A percentile compares a stretch with the other conserved stretches of the same genome.
Conservation (phyloP, 768 basidiomycete genomes). For the Mycena vitilis region DNA sequence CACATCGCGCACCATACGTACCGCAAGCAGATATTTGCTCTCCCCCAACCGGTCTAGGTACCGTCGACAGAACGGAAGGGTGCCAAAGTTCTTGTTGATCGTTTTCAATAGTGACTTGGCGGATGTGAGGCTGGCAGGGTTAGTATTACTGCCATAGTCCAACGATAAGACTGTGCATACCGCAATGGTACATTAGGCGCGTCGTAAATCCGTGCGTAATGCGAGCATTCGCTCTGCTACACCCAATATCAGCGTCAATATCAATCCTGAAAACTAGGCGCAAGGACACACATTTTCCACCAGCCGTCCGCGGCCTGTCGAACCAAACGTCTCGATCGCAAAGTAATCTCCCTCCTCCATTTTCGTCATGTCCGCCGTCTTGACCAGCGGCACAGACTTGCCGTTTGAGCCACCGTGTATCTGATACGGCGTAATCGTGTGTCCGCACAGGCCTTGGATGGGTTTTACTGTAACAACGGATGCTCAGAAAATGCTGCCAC, state of each 20-base stretch:
- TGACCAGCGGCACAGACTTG: constrained; percentile 91
- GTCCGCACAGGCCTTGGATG: constrained; percentile 94
- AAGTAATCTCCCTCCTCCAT: constrained; percentile 99
- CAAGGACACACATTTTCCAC: constrained; percentile 82
- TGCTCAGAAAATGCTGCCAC: neutral
- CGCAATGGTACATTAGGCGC: constrained; percentile 80
- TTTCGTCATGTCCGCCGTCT: constrained; percentile 89
- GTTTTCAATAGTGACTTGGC: constrained; percentile 88
- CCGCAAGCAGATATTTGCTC: constrained; percentile 92
- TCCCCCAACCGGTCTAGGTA: constrained; percentile 97
- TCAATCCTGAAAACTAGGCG: no score
- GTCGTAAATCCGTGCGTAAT: constrained; percentile 84
- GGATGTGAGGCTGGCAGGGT: constrained; percentile 70
- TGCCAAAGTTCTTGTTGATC: constrained; percentile 94
- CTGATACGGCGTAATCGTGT: constrained; percentile 89
- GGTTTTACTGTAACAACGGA: constrained; percentile 77
- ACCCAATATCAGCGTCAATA: constrained; percentile 10
- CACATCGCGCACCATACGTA: constrained; percentile 48
- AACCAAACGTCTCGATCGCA: constrained; percentile 98
- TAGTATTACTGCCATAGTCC: constrained; percentile 30
- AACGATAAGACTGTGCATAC: constrained; percentile 52
- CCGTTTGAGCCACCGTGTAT: constrained; percentile 80
- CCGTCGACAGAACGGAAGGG: constrained; percentile 93
- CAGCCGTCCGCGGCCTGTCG: constrained; percentile 92
- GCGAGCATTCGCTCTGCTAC: constrained; percentile 88